Conservation (phyloP, 2,329 filamentous ascomycete species). For the Paramyrothecium sp. region DNA sequence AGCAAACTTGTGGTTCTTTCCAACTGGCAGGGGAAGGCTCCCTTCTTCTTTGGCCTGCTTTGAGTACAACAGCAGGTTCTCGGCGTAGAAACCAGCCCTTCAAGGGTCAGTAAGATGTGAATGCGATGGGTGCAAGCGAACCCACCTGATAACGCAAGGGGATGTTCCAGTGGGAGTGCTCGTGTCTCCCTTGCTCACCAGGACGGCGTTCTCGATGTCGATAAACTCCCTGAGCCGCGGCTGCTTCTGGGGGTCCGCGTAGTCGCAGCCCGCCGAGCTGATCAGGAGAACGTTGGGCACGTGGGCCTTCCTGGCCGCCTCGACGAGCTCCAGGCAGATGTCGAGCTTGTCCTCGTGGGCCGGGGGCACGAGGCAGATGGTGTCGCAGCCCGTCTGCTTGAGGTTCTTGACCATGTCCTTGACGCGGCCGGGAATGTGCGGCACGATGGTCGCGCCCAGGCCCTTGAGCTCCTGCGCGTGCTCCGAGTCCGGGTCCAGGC, state of each 20-base stretch:
- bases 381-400: constrained; percentile 41
- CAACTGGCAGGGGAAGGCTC: constrained; percentile 44
- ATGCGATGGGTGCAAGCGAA: too few species aligned
- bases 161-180: constrained; percentile 36
- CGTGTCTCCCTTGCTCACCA: constrained; percentile 42
- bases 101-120: too few species aligned
- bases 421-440: constrained; percentile 38
- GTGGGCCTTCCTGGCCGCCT: constrained; percentile 41
- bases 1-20: constrained; percentile 45
- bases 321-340: constrained; percentile 41
- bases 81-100: constrained; percentile 49
- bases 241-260: constrained; percentile 46
- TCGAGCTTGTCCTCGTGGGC: constrained; percentile 44
- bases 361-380: constrained; percentile 48
- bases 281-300: constrained; percentile 46
- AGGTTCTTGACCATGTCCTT: constrained; percentile 35
- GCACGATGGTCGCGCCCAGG: constrained; percentile 39
- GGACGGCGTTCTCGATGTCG: constrained; percentile 42
- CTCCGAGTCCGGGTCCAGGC: constrained; percentile 34
- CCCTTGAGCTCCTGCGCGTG: constrained; percentile 37
- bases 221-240: constrained; percentile 50
- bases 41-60: constrained; percentile 43
- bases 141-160: constrained; percentile 44
- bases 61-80: constrained; percentile 48
- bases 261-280: constrained; percentile 47